Base-by-base conservation (phyloP, 2,329 filamentous ascomycete genomes). In the Scedosporium aurantiacum region DNA sequence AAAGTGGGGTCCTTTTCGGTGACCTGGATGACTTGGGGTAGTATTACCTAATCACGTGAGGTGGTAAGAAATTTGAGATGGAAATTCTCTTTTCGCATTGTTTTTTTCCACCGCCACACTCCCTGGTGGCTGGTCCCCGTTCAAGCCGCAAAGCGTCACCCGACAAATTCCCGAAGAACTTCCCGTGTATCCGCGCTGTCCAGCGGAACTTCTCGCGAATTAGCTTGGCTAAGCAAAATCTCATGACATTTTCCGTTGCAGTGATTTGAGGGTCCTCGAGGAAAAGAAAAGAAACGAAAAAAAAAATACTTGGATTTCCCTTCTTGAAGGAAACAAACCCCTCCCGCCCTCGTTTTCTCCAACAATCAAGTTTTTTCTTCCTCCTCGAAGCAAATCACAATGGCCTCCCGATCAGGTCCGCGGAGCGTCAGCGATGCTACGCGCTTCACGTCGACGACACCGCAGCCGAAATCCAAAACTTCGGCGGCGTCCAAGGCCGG, bases 351-450 rank as follows among this genome's bases (percentile, higher is more conserved):
- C 43, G 43, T 18, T 23, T 23, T 47, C 21, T 47, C n/a, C 18
- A 55, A 55, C 6, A n/a, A 5, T 55, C 23, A n/a, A n/a, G 18
- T 5, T 23, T 58, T n/a, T 18, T 28, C 54, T 57, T 28, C 28
- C 25, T 21, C 56, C 8, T 57, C 50, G 27, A 5, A 25, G 12
- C 60, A 18, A 50, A 10, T 45, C 32, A 63, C 63, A 67, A 78
- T 78, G 76, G 72, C 73, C 62, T 73, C 74, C 40, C 72, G 73
- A 66, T 73, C 78, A 54, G 77, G 76, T 65, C 81, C 87, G 63
- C 86, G 88, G 71, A 89, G 84, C 75, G 86, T 89, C 71, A 84
- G 83, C 68, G 89, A 92, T 72, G 89, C 90, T 66, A 94, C 90
- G 68, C 86, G 89, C 70, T 94, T 78, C 71, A 78, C 76, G 41